Evolutionary conservation across 2,329 filamentous ascomycete genomes (phyloP), one percentile per base, ranked within the genome.

Genomic region (Parastagonospora avenae): DNA sequence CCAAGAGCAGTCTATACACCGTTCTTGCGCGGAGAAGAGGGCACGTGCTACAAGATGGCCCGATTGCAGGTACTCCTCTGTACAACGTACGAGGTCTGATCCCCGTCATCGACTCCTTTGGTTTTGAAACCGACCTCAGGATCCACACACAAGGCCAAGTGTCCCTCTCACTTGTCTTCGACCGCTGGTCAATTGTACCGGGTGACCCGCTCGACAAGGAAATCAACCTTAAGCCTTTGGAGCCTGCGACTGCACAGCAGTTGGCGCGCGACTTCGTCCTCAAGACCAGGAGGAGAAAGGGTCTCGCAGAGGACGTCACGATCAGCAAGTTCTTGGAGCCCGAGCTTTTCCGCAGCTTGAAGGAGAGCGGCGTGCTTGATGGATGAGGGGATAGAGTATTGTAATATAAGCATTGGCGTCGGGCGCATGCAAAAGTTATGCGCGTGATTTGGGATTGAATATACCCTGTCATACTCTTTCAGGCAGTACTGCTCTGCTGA

Each of bases 281-380:
- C 56, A 99, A 99, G 84, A 99, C 94, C 8, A 84, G 94, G 62
- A 81, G 92, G 67, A 85, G 94, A 62, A 99, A 99, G 82, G 94
- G 94, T 1, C 75, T 99, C 55, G 93, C 91, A 56, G 94, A 97
- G 79, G 94, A 97, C 73, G 91, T 97, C 35, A 93, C 89, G 28
- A 92, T 97, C 48, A 92, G 91, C 73, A 97, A 96, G 71, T 99
- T 97, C 77, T 79, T 99, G 59, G 94, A 99, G 79, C 91, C 92
- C 1, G 94, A 97, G 73, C 85, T 97, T 55, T 96, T 95, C 78
- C 86, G 88, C 73, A 90, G 86, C 61, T 77, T 97, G 68, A 90
- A 91, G 77, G 92, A 96, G 75, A 94, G 89, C 64, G 93, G 93
- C 2, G 86, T 96, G 61, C 77, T 97, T 58, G 92, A 92, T 66